These are phyloP conservation scores for Mortierella sp. DNA, from an alignment of 371 early-diverging fungal genomes.

Conservation along the genomic window DNA sequence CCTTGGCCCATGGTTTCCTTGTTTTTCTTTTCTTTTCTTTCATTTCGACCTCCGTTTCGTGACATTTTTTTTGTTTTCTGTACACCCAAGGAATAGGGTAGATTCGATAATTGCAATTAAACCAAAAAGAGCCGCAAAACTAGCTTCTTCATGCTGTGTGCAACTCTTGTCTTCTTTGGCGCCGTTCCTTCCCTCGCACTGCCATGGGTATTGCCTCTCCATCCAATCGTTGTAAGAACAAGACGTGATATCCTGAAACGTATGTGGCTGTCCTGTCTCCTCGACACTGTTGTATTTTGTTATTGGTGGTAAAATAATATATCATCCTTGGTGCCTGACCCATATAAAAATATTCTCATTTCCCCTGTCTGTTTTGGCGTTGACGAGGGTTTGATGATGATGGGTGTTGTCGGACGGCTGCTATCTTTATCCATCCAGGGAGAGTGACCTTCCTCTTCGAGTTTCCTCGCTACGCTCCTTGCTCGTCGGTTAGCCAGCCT, in stretches of 20 bases:
- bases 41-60: background rate
- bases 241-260: background rate
- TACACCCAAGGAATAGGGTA: background rate
- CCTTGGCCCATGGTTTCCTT: background rate
- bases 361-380: background rate
- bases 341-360: background rate
- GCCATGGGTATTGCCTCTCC: background rate
- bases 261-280: background rate
- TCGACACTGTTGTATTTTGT: background rate
- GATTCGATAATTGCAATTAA: conserved; percentile 4
- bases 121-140: background rate
- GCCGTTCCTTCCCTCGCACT: background rate
- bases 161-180: background rate
- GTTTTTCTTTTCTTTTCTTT: background rate
- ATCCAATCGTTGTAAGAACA: background rate
- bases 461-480: background rate
- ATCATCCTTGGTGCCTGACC: conserved; percentile 5
- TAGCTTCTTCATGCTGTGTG: background rate
- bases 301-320: background rate
- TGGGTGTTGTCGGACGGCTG: background rate
- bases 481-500: background rate
- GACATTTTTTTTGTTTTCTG: background rate
- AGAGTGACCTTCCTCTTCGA: background rate
- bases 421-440: background rate
- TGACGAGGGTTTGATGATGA: background rate